Percentiles rank a stretch among this genome's conserved stretches.
Evolutionary conservation across 495 filamentous ascomycete species (phyloP).

Genomic region (Aspergillus asperescens): DNA sequence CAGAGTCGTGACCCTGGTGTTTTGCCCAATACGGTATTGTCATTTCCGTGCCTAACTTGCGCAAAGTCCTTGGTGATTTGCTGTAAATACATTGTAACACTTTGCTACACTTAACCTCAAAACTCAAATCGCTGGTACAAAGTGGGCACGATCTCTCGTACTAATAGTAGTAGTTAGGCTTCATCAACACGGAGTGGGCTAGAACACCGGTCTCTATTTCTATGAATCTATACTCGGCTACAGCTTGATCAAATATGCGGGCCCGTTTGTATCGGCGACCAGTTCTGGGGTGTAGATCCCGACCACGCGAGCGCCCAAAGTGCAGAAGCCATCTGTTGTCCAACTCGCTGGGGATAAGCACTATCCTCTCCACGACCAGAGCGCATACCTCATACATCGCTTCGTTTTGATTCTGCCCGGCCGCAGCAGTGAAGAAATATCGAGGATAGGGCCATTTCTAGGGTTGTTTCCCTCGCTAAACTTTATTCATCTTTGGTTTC

Average conservation of each 20-base stretch:
- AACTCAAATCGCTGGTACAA: too few relatives aligned
- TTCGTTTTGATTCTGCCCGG: not conserved
- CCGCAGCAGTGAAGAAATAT: not conserved
- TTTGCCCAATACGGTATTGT: constrained; percentile 6
- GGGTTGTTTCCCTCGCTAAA: not conserved
- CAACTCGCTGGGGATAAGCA: not conserved
- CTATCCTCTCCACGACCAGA: not conserved
- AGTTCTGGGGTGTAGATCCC: constrained; percentile 8
- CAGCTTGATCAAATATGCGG: not conserved
- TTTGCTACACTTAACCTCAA: too few relatives aligned
- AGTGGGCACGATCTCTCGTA: too few relatives aligned
- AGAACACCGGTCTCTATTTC: not conserved
- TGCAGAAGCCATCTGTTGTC: constrained; percentile 9
- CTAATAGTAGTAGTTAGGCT: not conserved
- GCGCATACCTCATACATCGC: not conserved
- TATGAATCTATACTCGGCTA: not conserved
- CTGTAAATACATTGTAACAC: not conserved
- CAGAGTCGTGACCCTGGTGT: too few relatives aligned
- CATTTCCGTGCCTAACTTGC: constrained; percentile 10
- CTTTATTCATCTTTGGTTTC: constrained; percentile 3
- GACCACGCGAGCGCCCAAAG: constrained; percentile 8
- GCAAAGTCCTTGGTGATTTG: not conserved
- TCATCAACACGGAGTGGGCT: not conserved
- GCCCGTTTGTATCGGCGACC: not conserved
- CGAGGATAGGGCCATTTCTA: not conserved